Evolutionary conservation across 257 asterid genomes (phyloP), one percentile per base, ranked within the genome.

Genomic region (Gynochthodes officinalis): DNA sequence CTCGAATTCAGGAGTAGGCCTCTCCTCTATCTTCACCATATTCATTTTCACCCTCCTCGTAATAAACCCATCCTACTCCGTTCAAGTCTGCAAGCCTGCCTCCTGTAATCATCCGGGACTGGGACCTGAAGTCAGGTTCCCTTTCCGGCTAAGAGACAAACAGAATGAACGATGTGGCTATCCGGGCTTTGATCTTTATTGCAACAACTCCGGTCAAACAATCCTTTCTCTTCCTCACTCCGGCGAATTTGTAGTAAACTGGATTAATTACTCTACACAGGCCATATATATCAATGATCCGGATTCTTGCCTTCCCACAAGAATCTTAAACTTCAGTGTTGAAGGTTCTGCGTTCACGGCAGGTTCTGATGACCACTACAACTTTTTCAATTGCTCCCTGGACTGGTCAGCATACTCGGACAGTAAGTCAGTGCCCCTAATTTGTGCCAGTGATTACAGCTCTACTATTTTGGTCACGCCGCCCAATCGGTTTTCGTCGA

Each of bases 181-280:
- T 54, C 91, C 85, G 1, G 97, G 96, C 10, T 93, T 93, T 65
- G 89, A 85, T 71, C 91, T 93, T 21, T 59, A 73, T 12, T 93
- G 98, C 88, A 82, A 87, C 85, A 33, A n/a, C 49, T 54, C 54
- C 5, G 82, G 78, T 65, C 86, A 77, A 72, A 83, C 99, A 10
- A 80, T 87, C 30, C 69, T 94, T 0, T 62, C 19, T 23, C 89
- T 94, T 12, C 97, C 96, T 0, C n/a, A 19, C 33, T 80, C 97
- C 0, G 97, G 99, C 21, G 89, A 87, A 12, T 89, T 89, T 74
- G 42, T 80, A n/a, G 96, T 94, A 0, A 80, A 79, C 70, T 59
- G 72, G 78, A 89, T 94, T 28, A 88, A 88, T 25, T 94, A 94
- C 82, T 11, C 59, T 0, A 16, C 82, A 0, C 96, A 86, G 49